Base-by-base conservation (phyloP, 2,329 filamentous ascomycete genomes). In the Ophiostoma australiae region DNA sequence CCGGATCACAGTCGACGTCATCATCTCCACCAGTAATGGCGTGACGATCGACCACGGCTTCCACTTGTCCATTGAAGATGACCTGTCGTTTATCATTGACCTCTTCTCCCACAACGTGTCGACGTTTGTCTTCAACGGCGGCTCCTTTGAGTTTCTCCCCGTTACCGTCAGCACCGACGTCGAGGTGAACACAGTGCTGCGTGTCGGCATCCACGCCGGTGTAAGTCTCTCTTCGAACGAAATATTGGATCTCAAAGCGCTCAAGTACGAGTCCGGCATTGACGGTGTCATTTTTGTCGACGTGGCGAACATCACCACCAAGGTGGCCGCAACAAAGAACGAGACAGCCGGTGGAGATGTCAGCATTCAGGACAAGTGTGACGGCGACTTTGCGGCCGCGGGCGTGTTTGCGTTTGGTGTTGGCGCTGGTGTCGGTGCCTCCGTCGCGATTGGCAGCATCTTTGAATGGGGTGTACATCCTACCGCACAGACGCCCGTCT, bases 41-140 rank as follows among this genome's bases (percentile, higher is more conserved):
- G 79, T 88, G 31, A 81, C 83, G 37, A 83, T 89, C 15, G 83
- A 79, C 68, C 84, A 79, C 23, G 86, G 86, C 0, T 83, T 89
- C 44, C 86, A 88, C 73, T 79, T 88, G 70, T 81, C 82, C 69
- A 76, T 88, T 0, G 82, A 88, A 3, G 83, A 87, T 63, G 82
- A 82, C 0, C 75, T 86, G 0, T 76, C 77, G 0, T 77, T 88
- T 31, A 78, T 84, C 1, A 80, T 89, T 20, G 78, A 81, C 0
- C 75, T 88, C 35, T 88, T 88, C 67, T 79, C 80, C 33, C 77
- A 82, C 2, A 79, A 84, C 8, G 78, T 87, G 0, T 82, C 84
- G 0, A 78, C 79, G 1, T 77, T 87, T 8, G 79, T 76, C 3
- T 80, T 86, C 85, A 87, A 78, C 81, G 85, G 78, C 13, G 27